Conservation (phyloP, 2,329 filamentous ascomycete genomes). For the Anthostomella pinea region DNA sequence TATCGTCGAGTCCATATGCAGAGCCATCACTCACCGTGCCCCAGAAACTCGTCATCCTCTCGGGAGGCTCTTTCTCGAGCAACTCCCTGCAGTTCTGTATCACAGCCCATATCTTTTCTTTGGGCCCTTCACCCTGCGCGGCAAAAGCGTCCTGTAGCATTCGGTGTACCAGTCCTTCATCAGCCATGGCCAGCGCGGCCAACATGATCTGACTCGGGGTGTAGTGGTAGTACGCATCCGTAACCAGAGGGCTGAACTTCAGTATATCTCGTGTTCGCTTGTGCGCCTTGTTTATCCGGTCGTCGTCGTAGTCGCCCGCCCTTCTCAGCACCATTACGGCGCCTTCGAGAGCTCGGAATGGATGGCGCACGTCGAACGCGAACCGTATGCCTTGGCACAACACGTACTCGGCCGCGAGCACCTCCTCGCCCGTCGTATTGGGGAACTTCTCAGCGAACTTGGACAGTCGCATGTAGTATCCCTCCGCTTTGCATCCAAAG, state of each 20-base stretch:
- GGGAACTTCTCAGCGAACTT: slow-evolving; percentile 69
- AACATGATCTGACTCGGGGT: slow-evolving; percentile 94
- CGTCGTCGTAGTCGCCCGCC: slow-evolving; percentile 58
- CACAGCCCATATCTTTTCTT: slow-evolving; percentile 47
- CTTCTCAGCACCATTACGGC: slow-evolving; percentile 78
- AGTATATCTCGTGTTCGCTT: slow-evolving; percentile 69
- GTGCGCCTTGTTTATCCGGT: slow-evolving; percentile 61
- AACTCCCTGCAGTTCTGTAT: slow-evolving; percentile 52
- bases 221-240: slow-evolving; percentile 96
- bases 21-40: slow-evolving; percentile 40
- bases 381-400: slow-evolving; percentile 91
- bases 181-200: slow-evolving; percentile 72
- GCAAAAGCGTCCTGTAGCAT: slow-evolving; percentile 43
- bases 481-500: slow-evolving; percentile 90
- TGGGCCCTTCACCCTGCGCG: slow-evolving; percentile 23
- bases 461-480: slow-evolving; percentile 64
- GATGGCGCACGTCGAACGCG: slow-evolving; percentile 89
- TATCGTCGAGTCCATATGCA: slow-evolving; percentile 1
- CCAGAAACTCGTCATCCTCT: slow-evolving; percentile 54
- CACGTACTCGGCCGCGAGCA: slow-evolving; percentile 88
- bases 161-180: slow-evolving; percentile 57
- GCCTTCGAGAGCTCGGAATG: slow-evolving; percentile 83
- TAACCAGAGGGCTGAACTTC: slow-evolving; percentile 77
- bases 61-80: slow-evolving; percentile 55
- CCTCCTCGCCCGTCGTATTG: slow-evolving; percentile 71